These are phyloP conservation scores for Phytophthora citricola DNA, from an alignment of 352 stramenopile species.

Conservation along the genomic window DNA sequence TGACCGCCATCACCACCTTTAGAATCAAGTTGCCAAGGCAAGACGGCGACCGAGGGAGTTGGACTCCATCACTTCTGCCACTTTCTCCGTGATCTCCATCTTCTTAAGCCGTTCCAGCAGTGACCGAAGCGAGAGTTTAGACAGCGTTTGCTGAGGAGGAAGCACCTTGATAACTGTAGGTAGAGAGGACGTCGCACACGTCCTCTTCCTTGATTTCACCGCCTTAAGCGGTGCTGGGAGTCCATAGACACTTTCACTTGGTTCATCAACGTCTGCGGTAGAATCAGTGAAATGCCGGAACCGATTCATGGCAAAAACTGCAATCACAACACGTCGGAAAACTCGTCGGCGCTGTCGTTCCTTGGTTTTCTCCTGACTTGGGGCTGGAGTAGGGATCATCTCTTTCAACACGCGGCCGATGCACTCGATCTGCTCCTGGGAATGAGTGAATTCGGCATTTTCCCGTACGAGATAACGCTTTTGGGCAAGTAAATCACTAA, in stretches of 20 bases:
- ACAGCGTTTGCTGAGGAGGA: slow-evolving; percentile 32
- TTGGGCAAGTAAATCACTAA: slow-evolving; percentile 66
- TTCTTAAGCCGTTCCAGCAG: slow-evolving; percentile 48
- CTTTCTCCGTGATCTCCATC: slow-evolving; percentile 41
- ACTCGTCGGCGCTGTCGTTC: slow-evolving; percentile 21
- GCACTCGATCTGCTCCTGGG: slow-evolving; percentile 67
- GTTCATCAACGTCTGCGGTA: neutral
- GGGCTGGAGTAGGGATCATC: slow-evolving; percentile 41
- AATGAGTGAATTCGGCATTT: slow-evolving; percentile 50
- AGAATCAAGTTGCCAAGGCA: slow-evolving; percentile 49
- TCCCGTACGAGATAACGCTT: slow-evolving; percentile 62
- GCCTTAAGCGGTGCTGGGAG: slow-evolving; percentile 49
- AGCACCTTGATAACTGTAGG: slow-evolving; percentile 63
- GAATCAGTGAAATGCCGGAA: slow-evolving; percentile 39
- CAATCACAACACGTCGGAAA: slow-evolving; percentile 65
- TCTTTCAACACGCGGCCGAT: slow-evolving; percentile 67
- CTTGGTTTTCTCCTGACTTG: slow-evolving; percentile 18
- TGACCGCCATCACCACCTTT: slow-evolving; percentile 52
- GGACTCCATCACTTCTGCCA: slow-evolving; percentile 38
- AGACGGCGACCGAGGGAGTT: slow-evolving; percentile 9
- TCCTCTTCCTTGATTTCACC: slow-evolving; percentile 23
- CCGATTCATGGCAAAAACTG: slow-evolving; percentile 75
- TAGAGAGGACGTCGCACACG: slow-evolving; percentile 20
- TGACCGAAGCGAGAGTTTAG: slow-evolving; percentile 35
- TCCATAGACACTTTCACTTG: slow-evolving; percentile 40